Conservation (phyloP, 495 filamentous ascomycete species). For the Penicillium bovifimosum region DNA sequence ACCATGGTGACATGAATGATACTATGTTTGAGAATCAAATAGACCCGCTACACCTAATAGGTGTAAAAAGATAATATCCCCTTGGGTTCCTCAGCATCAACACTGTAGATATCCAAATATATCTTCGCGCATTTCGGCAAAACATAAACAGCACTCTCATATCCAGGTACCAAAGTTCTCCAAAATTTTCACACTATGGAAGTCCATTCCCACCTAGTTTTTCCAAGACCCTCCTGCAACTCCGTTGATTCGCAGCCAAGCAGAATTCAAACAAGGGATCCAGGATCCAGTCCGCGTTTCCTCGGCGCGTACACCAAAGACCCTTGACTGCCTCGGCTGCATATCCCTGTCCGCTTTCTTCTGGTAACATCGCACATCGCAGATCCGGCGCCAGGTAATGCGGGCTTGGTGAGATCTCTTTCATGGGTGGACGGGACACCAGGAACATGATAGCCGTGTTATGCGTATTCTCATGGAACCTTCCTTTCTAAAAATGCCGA, state of each 20-base stretch:
- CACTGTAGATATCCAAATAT: constrained; percentile 22
- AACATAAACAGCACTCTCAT: constrained; percentile 23
- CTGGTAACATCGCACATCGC: constrained; percentile 29
- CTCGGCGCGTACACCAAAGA: constrained; percentile 24
- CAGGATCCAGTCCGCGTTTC: constrained; percentile 14
- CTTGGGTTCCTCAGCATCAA: neutral
- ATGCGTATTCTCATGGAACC: constrained; percentile 21
- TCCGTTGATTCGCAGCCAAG: constrained; percentile 17
- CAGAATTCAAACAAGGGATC: constrained; percentile 20
- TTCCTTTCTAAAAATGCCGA: constrained; percentile 14
- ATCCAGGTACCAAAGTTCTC: constrained; percentile 25
- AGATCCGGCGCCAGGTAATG: constrained; percentile 29
- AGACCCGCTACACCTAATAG: too few relatives aligned
- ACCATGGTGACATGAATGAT: neutral
- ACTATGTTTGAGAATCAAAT: too few relatives aligned
- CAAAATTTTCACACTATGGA: constrained; percentile 20
- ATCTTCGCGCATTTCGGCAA: constrained; percentile 25
- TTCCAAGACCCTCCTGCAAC: constrained; percentile 24
- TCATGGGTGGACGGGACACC: constrained; percentile 24
- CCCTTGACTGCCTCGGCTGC: constrained; percentile 29
- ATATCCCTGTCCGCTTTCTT: constrained; percentile 33
- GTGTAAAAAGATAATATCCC: too few relatives aligned
- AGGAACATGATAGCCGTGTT: constrained; percentile 26
- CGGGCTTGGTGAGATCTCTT: constrained; percentile 18
- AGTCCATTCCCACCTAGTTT: constrained; percentile 33